Evolutionary conservation across 768 basidiomycete species (phyloP).

Genomic region (Dacryopinax primogenitus): DNA sequence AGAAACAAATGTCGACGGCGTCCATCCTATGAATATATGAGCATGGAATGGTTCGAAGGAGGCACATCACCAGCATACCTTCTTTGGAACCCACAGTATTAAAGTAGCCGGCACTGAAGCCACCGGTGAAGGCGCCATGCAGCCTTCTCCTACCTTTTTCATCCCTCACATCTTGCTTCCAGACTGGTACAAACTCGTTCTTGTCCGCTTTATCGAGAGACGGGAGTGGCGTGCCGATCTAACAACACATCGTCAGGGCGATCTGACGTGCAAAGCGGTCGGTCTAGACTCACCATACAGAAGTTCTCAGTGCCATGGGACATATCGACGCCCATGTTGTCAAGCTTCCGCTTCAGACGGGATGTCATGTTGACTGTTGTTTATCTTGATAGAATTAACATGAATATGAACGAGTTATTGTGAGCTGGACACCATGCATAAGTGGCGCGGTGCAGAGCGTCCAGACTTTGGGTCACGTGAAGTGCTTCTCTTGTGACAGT

Average conservation of each 20-base stretch:
- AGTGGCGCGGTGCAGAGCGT: too few relatives aligned
- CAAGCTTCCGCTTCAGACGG: slow-evolving; percentile 72
- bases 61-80: slow-evolving; percentile 36
- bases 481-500: too few relatives aligned
- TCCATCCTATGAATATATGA: slow-evolving; percentile 58
- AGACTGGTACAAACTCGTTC: slow-evolving; percentile 89
- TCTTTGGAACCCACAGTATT: slow-evolving; percentile 94
- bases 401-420: neutral
- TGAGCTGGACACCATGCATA: neutral
- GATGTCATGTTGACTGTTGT: slow-evolving; percentile 25
- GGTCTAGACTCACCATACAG: slow-evolving; percentile 47
- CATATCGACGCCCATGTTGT: slow-evolving; percentile 58
- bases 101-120: slow-evolving; percentile 95
- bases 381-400: neutral
- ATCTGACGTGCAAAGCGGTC: neutral
- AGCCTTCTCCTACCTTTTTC: slow-evolving; percentile 83
- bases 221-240: slow-evolving; percentile 92
- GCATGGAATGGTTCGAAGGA: neutral
- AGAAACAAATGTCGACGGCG: slow-evolving; percentile 84
- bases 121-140: slow-evolving; percentile 98
- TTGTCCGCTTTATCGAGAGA: slow-evolving; percentile 88
- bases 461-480: too few relatives aligned
- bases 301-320: slow-evolving; percentile 69
- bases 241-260: slow-evolving; percentile 10
- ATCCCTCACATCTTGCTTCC: slow-evolving; percentile 96